phyloP scores from a whole-genome alignment of 352 stramenopile genomes.

The Pythium coloratum region DNA sequence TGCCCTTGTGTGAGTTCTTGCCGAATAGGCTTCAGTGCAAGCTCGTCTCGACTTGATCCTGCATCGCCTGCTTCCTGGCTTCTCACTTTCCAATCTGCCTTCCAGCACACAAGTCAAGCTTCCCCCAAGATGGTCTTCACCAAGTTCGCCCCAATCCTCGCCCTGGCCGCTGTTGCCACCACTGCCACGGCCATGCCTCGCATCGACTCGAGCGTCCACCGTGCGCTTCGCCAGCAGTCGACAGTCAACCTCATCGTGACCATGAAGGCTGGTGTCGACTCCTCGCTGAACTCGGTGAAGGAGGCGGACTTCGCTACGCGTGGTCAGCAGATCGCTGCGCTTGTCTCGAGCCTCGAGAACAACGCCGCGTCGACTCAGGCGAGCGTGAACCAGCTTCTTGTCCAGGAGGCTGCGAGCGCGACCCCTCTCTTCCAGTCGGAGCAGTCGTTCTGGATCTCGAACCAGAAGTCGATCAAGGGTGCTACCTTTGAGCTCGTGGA shows the following conservation, averaged over 20 bases:
- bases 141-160: slow-evolving; percentile 15
- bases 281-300: slow-evolving; percentile 11
- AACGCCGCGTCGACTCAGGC: neutral
- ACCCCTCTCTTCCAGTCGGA: too few relatives aligned
- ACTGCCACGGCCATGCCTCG: slow-evolving; percentile 5
- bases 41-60: too few relatives aligned
- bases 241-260: slow-evolving; percentile 27
- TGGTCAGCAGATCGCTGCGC: slow-evolving; percentile 11
- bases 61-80: slow-evolving; percentile 6
- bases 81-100: too few relatives aligned
- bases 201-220: slow-evolving; percentile 31
- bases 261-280: slow-evolving; percentile 10
- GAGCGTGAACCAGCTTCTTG: slow-evolving; percentile 1
- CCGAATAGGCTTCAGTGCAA: too few relatives aligned
- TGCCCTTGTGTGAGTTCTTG: too few relatives aligned
- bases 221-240: slow-evolving; percentile 25
- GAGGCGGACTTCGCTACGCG: slow-evolving; percentile 20
- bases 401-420: too few relatives aligned
- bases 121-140: too few relatives aligned
- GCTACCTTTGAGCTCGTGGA: slow-evolving; percentile 15
- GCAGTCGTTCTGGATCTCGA: neutral
- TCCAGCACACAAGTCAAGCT: too few relatives aligned
- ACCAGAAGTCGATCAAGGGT: neutral
- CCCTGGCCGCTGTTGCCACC: slow-evolving; percentile 16
- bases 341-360: neutral